These are phyloP conservation scores for Venturiaceae sp. DNA, from an alignment of 2,329 filamentous ascomycete species.

Conservation along the genomic window DNA sequence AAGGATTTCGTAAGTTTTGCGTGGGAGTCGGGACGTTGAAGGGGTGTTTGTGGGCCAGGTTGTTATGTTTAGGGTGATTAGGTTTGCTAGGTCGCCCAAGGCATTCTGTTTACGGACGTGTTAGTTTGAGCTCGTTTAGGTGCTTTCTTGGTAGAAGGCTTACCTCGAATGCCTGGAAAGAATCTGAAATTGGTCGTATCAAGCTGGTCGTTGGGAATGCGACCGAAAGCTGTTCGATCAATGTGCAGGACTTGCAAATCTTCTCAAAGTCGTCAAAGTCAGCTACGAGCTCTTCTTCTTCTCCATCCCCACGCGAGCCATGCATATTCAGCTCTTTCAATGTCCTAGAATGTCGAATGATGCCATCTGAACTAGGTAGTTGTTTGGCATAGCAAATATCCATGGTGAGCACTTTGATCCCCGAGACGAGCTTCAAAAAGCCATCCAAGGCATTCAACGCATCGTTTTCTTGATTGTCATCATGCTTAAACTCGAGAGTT, in stretches of 20 bases:
- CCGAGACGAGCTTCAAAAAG: slow-evolving; percentile 36
- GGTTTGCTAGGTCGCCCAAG: slow-evolving; percentile 25
- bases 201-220: slow-evolving; percentile 36
- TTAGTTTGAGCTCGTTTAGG: background rate
- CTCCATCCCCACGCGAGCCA: slow-evolving; percentile 23
- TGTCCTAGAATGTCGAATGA: slow-evolving; percentile 35
- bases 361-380: slow-evolving; percentile 31
- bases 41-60: slow-evolving; percentile 37
- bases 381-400: slow-evolving; percentile 31
- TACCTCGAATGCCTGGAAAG: slow-evolving; percentile 33
- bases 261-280: slow-evolving; percentile 32
- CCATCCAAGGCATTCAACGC: slow-evolving; percentile 35
- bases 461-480: slow-evolving; percentile 37
- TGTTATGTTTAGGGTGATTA: slow-evolving; percentile 38
- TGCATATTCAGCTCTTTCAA: slow-evolving; percentile 35
- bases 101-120: slow-evolving; percentile 18
- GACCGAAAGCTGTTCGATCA: slow-evolving; percentile 35
- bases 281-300: slow-evolving; percentile 35
- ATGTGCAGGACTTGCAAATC: slow-evolving; percentile 33
- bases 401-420: slow-evolving; percentile 32
- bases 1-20: slow-evolving; percentile 34
- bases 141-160: slow-evolving; percentile 3
- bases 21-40: slow-evolving; percentile 28
- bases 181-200: slow-evolving; percentile 28
- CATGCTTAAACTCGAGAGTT: slow-evolving; percentile 35